phyloP scores from a whole-genome alignment of 805 yeast genomes.

The Hanseniaspora mollemarum region DNA sequence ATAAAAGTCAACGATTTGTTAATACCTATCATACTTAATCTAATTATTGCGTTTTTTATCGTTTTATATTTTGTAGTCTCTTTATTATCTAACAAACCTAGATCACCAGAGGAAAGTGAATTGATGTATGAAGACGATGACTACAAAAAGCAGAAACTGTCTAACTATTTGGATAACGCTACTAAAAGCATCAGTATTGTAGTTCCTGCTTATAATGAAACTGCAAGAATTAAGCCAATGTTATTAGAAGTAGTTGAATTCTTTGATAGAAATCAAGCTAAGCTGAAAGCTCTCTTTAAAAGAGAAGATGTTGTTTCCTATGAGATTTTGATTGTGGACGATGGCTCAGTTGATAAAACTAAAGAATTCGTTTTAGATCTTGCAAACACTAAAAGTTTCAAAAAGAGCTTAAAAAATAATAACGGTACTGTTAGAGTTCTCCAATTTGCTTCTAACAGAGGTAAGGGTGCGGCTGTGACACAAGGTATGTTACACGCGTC shows the following conservation, averaged over 20 bases:
- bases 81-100: conserved; percentile 52
- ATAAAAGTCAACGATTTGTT: neutral
- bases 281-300: conserved; percentile 19
- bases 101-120: conserved; percentile 45
- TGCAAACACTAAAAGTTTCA: conserved; percentile 34
- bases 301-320: conserved; percentile 30
- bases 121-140: conserved; percentile 43
- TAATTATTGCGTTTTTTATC: conserved; percentile 15
- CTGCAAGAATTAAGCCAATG: conserved; percentile 57
- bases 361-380: conserved; percentile 57
- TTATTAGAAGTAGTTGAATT: conserved; percentile 54
- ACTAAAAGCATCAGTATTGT: conserved; percentile 49
- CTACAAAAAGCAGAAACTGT: conserved; percentile 21
- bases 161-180: conserved; percentile 19
- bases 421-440: conserved; percentile 44
- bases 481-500: conserved; percentile 73
- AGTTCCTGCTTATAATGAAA: conserved; percentile 90
- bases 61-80: conserved; percentile 35
- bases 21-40: neutral
- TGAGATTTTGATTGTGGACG: conserved; percentile 84
- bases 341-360: conserved; percentile 79
- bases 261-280: conserved; percentile 30
- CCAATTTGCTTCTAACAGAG: conserved; percentile 64
- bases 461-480: conserved; percentile 93
- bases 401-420: conserved; percentile 39